A percentile compares a stretch with the other conserved stretches of the same genome.
These are phyloP conservation scores for Suillus plorans DNA, from an alignment of 768 basidiomycete genomes.

Conservation along the genomic window DNA sequence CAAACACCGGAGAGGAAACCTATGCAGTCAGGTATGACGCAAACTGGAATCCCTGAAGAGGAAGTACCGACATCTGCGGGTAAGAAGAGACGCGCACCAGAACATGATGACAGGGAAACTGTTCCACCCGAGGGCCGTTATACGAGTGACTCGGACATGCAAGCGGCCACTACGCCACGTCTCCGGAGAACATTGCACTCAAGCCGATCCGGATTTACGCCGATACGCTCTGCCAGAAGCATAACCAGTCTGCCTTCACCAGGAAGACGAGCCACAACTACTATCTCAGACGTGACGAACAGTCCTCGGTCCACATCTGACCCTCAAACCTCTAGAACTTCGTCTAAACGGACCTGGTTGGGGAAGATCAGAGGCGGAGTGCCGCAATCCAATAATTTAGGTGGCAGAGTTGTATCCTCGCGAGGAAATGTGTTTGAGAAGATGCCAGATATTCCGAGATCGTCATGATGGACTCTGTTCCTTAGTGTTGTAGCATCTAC, in stretches of 20 bases:
- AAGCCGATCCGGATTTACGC: constrained; percentile 70
- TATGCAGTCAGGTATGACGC: constrained; percentile 18
- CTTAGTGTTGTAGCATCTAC: constrained; percentile 12
- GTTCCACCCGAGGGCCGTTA: constrained; percentile 68
- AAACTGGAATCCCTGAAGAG: constrained; percentile 50
- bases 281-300: constrained; percentile 65
- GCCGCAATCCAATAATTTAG: constrained; percentile 14
- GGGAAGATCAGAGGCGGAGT: constrained; percentile 60
- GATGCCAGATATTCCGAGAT: not conserved
- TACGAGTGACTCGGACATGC: constrained; percentile 35
- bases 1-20: constrained; percentile 53
- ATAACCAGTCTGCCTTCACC: constrained; percentile 42
- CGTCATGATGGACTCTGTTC: constrained; percentile 4
- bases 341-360: constrained; percentile 65
- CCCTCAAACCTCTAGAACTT: constrained; percentile 31
- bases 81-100: constrained; percentile 74
- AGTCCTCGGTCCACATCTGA: constrained; percentile 45
- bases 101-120: constrained; percentile 66
- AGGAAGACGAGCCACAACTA: constrained; percentile 41
- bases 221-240: constrained; percentile 50
- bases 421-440: constrained; percentile 18
- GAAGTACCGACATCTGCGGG: constrained; percentile 45
- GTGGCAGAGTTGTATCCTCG: not conserved
- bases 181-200: constrained; percentile 57
- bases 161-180: constrained; percentile 54